These are phyloP conservation scores for Blastocystis sp. DNA, from an alignment of 352 stramenopile genomes.

Conservation along the genomic window DNA sequence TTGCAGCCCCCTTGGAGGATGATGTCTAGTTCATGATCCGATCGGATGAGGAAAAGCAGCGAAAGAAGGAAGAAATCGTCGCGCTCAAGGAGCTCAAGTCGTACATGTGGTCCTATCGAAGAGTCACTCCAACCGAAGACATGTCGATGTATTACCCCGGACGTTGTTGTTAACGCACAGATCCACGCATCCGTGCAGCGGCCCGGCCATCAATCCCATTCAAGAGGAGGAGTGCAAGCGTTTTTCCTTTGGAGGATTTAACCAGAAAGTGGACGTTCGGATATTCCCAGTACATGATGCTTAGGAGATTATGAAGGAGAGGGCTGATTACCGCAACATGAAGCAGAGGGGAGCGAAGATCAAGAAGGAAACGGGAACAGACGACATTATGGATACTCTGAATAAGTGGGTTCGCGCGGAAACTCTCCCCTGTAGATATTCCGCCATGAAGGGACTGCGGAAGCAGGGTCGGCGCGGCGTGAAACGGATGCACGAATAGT, in stretches of 20 bases:
- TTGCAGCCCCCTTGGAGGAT: neutral
- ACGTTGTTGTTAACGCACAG: neutral
- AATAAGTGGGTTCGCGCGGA: neutral
- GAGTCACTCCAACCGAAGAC: neutral
- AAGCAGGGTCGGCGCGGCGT: neutral
- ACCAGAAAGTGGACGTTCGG: constrained; percentile 10
- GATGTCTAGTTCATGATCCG: constrained; percentile 45
- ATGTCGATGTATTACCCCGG: neutral
- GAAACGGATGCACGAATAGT: constrained; percentile 28
- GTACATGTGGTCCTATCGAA: constrained; percentile 53
- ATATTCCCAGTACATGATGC: neutral
- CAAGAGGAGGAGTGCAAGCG: constrained; percentile 50
- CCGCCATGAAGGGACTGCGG: neutral
- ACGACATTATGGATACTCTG: constrained; percentile 9
- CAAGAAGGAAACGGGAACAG: neutral
- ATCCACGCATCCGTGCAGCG: constrained; percentile 26
- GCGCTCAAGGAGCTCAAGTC: constrained; percentile 48
- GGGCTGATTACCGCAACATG: constrained; percentile 22
- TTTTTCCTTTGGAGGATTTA: constrained; percentile 52
- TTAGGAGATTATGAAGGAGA: constrained; percentile 49
- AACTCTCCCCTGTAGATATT: neutral
- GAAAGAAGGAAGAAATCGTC: constrained; percentile 2
- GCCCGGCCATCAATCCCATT: neutral
- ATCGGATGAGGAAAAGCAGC: neutral
- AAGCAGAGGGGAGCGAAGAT: neutral